A percentile compares a stretch with the other conserved stretches of the same genome.
phyloP scores from a whole-genome alignment of 2,329 filamentous ascomycete species.

The Sporothrix brunneoviolacea region DNA sequence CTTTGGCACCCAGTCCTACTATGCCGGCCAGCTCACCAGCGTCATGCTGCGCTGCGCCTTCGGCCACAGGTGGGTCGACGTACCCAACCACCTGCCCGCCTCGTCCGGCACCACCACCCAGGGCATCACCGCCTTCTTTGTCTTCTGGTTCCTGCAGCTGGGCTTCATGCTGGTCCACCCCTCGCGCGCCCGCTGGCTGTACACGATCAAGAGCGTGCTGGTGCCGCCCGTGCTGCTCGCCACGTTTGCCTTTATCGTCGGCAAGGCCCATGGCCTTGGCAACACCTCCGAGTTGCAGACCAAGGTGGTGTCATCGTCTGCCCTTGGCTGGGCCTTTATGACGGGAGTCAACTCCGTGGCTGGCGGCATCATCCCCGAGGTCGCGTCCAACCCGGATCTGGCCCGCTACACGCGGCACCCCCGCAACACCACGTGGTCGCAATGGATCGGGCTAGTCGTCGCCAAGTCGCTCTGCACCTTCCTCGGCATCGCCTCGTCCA shows the following conservation, averaged over 20 bases:
- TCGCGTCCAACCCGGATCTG: conserved; percentile 13
- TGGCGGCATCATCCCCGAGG: conserved; percentile 18
- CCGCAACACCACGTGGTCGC: conserved; percentile 25
- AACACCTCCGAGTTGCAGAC: conserved; percentile 33
- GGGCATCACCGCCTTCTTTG: conserved; percentile 31
- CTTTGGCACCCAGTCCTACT: conserved; percentile 17
- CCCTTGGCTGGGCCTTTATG: conserved; percentile 25
- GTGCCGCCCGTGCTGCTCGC: conserved; percentile 18
- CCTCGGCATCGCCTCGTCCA: conserved; percentile 36
- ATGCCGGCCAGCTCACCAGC: conserved; percentile 14
- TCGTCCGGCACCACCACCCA: conserved; percentile 28
- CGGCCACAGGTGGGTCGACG: conserved; percentile 14
- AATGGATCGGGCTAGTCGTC: conserved; percentile 34
- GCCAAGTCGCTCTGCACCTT: conserved; percentile 36
- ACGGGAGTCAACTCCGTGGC: conserved; percentile 26
- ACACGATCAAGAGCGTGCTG: conserved; percentile 9
- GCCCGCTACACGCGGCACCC: conserved; percentile 19
- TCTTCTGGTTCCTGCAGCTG: conserved; percentile 33
- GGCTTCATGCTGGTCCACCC: conserved; percentile 26
- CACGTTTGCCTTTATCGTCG: conserved; percentile 23
- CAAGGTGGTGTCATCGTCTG: conserved; percentile 26
- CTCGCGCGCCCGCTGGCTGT: conserved; percentile 11
- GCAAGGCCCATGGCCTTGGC: conserved; percentile 31
- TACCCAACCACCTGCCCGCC: conserved; percentile 26
- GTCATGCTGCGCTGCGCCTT: conserved; percentile 16